Evolutionary conservation across 164 flowering plant species (phyloP).

Genomic region (Umbilicus rupestris): DNA sequence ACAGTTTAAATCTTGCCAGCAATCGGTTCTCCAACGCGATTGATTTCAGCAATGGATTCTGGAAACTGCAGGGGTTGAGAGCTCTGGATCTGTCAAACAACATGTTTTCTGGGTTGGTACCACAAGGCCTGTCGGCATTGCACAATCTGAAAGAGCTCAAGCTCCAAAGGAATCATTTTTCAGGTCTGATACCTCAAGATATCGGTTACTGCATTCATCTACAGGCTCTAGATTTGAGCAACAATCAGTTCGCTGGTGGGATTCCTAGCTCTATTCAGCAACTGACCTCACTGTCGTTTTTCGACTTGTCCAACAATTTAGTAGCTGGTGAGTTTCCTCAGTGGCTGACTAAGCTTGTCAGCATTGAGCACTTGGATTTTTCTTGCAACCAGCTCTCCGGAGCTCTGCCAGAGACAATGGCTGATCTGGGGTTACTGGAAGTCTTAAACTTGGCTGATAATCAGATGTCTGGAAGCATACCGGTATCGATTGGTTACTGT

Average conservation of each 20-base stretch:
- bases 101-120: constrained; percentile 46
- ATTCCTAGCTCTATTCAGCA: constrained; percentile 44
- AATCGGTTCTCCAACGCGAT: constrained; percentile 56
- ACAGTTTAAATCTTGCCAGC: constrained; percentile 49
- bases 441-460: constrained; percentile 46
- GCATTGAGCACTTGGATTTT: constrained; percentile 47
- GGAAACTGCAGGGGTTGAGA: constrained; percentile 45
- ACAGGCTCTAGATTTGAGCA: constrained; percentile 39
- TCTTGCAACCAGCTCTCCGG: constrained; percentile 51
- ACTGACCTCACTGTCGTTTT: constrained; percentile 28
- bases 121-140: constrained; percentile 35
- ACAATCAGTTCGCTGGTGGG: constrained; percentile 43
- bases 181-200: constrained; percentile 57
- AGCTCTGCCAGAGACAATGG: constrained; percentile 42
- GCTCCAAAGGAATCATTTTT: constrained; percentile 49
- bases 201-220: constrained; percentile 68
- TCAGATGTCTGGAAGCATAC: constrained; percentile 44
- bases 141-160: constrained; percentile 55
- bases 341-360: constrained; percentile 54
- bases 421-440: constrained; percentile 41
- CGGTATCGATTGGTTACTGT: constrained; percentile 39
- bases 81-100: constrained; percentile 64
- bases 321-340: constrained; percentile 49
- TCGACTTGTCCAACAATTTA: constrained; percentile 40
- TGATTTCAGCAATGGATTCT: constrained; percentile 39